Conservation (phyloP, 2,329 filamentous ascomycete genomes). For the Purpureocillium lavendulum region DNA sequence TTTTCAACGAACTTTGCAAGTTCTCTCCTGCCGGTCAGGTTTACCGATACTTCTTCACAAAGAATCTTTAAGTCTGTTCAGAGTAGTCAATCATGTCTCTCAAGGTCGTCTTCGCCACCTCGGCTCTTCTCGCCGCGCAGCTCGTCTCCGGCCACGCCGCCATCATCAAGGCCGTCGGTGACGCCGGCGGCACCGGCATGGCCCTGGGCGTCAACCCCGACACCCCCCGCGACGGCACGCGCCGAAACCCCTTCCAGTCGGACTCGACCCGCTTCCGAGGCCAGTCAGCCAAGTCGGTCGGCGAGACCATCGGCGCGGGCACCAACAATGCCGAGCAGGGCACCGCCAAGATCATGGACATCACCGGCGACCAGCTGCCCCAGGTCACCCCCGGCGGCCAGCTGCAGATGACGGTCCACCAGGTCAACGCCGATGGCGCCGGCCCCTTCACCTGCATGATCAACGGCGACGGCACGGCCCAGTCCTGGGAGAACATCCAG, state of each 20-base stretch:
- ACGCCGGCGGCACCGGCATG: slow-evolving; percentile 48
- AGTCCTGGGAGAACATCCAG: slow-evolving; percentile 41
- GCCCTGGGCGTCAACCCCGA: slow-evolving; percentile 39
- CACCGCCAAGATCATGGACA: slow-evolving; percentile 47
- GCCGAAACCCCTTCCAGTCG: slow-evolving; percentile 53
- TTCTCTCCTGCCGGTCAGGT: slow-evolving; percentile 6
- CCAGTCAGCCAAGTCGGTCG: slow-evolving; percentile 40
- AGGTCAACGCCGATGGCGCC: slow-evolving; percentile 59
- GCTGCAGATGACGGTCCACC: slow-evolving; percentile 54
- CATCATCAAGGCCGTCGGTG: slow-evolving; percentile 49
- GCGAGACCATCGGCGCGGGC: slow-evolving; percentile 50
- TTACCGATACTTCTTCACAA: not conserved
- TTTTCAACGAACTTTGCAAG: not conserved
- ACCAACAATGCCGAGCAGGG: slow-evolving; percentile 48
- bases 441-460: slow-evolving; percentile 60
- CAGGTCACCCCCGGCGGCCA: slow-evolving; percentile 50
- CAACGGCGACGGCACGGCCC: slow-evolving; percentile 49
- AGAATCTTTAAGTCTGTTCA: too few relatives aligned
- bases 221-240: slow-evolving; percentile 54
- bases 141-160: slow-evolving; percentile 53
- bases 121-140: slow-evolving; percentile 43
- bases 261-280: slow-evolving; percentile 56
- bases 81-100: slow-evolving; percentile 7
- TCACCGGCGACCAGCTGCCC: slow-evolving; percentile 47
- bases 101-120: slow-evolving; percentile 28